A percentile compares a stretch with the other conserved stretches of the same genome.
Conservation (phyloP, 1,284 basidiomycete species). For the Rhodotorula mucilaginosa region DNA sequence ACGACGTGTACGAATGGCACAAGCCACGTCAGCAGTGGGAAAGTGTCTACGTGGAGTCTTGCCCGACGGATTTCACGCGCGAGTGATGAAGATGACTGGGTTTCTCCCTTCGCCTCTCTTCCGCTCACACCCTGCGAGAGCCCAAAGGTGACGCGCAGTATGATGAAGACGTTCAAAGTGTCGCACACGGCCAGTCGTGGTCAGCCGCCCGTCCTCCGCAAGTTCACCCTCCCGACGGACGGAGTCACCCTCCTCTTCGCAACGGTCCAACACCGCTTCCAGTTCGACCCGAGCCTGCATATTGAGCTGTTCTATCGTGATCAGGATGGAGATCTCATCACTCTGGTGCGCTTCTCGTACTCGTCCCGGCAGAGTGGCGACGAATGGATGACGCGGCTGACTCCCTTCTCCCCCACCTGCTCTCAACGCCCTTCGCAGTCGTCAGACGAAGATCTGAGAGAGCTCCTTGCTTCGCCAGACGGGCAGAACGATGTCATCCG, state of each 20-base stretch:
- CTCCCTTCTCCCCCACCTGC: background rate
- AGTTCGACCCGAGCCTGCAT: background rate
- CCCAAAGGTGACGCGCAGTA: background rate
- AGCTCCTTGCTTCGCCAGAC: background rate
- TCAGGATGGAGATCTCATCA: slow-evolving; percentile 1
- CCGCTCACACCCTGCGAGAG: too few species aligned
- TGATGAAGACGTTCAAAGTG: background rate
- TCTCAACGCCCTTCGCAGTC: background rate
- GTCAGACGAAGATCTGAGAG: slow-evolving; percentile 5
- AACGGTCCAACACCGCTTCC: slow-evolving; percentile 1
- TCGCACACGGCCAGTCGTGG: background rate
- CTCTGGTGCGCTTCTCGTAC: background rate
- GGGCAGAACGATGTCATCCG: too few species aligned
- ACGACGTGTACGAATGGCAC: too few species aligned
- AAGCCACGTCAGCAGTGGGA: too few species aligned
- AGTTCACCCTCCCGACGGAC: background rate
- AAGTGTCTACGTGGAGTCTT: too few species aligned
- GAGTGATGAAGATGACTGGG: too few species aligned
- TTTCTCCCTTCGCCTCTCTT: too few species aligned
- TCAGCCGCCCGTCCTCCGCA: slow-evolving; percentile 5
- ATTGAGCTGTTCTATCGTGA: background rate
- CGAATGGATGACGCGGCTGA: background rate
- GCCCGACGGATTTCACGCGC: too few species aligned
- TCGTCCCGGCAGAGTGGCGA: too few species aligned
- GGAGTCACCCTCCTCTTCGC: background rate